phyloP scores from a whole-genome alignment of 2,329 filamentous ascomycete genomes.

The Eutypa lata region DNA sequence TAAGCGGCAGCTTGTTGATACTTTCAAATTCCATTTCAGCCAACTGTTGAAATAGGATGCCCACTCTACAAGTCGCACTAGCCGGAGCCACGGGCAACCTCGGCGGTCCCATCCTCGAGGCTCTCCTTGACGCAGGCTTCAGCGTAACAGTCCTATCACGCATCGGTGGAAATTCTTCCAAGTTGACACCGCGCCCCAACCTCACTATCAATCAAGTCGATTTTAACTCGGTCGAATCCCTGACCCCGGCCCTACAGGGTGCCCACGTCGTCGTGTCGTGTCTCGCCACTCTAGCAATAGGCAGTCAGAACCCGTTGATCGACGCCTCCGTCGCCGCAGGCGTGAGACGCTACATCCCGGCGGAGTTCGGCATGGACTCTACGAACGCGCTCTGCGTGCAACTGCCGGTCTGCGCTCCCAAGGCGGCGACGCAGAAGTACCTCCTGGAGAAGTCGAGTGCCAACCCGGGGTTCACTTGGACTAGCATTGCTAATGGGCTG shows the following conservation, averaged over 20 bases:
- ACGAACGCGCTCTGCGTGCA: conserved; percentile 23
- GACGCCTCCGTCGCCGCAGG: conserved; percentile 35
- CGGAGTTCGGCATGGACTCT: conserved; percentile 38
- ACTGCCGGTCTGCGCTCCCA: conserved; percentile 34
- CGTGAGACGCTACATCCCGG: conserved; percentile 37
- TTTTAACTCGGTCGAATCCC: conserved; percentile 24
- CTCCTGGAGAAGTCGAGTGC: conserved; percentile 22
- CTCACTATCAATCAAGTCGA: conserved; percentile 27
- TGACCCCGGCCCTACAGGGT: conserved; percentile 30
- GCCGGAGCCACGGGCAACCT: conserved; percentile 5
- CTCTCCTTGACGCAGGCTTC: conserved; percentile 3
- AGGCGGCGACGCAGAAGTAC: conserved; percentile 32
- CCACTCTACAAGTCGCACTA: not conserved
- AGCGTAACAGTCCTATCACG: conserved; percentile 6
- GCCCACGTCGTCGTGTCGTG: conserved; percentile 35
- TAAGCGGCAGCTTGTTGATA: too few species aligned
- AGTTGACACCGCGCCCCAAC: conserved; percentile 19
- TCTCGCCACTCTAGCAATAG: conserved; percentile 25
- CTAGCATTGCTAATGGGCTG: conserved; percentile 28
- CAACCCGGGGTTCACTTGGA: conserved; percentile 28
- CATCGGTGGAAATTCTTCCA: conserved; percentile 11
- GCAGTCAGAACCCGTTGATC: conserved; percentile 30
- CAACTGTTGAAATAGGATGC: too few species aligned
- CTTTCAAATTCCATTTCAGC: too few species aligned
- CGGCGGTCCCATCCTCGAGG: conserved; percentile 4